Evolutionary conservation across 306 rosid species (phyloP).

Genomic region (Citrullus amarus): DNA sequence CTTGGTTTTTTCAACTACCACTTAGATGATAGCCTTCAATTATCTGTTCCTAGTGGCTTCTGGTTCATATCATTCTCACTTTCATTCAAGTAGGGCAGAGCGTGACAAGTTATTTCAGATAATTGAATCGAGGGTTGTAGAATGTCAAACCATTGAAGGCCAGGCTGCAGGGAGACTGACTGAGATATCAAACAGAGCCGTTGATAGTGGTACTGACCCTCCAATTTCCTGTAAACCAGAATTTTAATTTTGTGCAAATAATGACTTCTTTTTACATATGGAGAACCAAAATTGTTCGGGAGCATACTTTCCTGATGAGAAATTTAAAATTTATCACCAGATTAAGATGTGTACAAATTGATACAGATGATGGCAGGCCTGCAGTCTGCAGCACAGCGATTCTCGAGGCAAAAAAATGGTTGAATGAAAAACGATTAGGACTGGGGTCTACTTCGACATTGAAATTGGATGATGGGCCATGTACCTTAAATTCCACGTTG

Average conservation of each 20-base stretch:
- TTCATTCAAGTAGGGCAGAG: constrained; percentile 80
- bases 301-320: not conserved
- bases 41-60: constrained; percentile 2
- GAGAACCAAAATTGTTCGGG: not conserved
- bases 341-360: constrained; percentile 8
- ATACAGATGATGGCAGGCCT: constrained; percentile 29
- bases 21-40: not conserved
- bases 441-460: constrained; percentile 42
- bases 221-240: not conserved
- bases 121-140: constrained; percentile 70
- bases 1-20: not conserved
- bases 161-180: constrained; percentile 28
- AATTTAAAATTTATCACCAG: not conserved
- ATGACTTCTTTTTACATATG: not conserved
- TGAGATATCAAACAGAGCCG: constrained; percentile 26
- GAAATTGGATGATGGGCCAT: constrained; percentile 39
- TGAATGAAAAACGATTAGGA: constrained; percentile 56
- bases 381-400: constrained; percentile 60
- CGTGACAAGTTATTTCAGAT: constrained; percentile 48
- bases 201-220: constrained; percentile 24
- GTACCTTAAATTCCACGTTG: constrained; percentile 23
- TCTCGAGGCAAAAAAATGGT: constrained; percentile 84
- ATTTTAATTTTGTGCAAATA: not conserved
- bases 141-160: constrained; percentile 25
- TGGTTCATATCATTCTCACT: constrained; percentile 10